Evolutionary conservation across 257 asterid species (phyloP).

Genomic region (Buddleja alternifolia): DNA sequence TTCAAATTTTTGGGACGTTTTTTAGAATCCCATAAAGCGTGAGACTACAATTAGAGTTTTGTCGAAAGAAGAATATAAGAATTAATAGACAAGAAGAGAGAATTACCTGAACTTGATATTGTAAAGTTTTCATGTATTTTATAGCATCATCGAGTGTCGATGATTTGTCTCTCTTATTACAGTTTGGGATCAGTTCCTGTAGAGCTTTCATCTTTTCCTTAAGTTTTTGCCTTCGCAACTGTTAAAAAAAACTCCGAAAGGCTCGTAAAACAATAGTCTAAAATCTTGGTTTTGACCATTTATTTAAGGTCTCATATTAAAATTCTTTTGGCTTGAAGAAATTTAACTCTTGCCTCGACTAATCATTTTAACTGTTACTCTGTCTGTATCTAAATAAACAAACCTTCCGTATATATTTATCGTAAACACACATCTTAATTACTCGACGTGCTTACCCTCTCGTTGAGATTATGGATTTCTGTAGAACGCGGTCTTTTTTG

Average conservation of each 20-base stretch:
- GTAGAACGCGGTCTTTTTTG: constrained; percentile 24
- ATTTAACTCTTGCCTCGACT: no score
- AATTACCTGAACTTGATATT: constrained; percentile 33
- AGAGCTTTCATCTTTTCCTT: constrained; percentile 35
- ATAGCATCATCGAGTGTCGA: constrained; percentile 47
- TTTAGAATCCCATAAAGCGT: no score
- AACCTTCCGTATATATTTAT: no score
- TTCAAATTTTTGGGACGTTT: no score
- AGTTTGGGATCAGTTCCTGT: constrained; percentile 44
- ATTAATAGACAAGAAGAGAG: neutral
- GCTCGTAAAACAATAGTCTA: neutral
- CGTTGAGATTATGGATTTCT: constrained; percentile 27
- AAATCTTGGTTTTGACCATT: no score
- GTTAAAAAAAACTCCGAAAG: neutral
- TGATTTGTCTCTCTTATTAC: constrained; percentile 38
- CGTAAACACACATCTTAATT: no score
- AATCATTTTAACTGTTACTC: no score
- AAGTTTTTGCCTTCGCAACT: constrained; percentile 36
- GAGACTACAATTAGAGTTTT: no score
- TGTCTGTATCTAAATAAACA: no score
- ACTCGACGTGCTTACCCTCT: constrained; percentile 23
- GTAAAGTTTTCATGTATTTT: constrained; percentile 39
- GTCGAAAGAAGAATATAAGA: neutral
- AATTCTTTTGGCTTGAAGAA: no score
- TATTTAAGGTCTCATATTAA: no score